Evolutionary conservation across 805 yeast species (phyloP).

Genomic region (Zygotorulaspora florentina): DNA sequence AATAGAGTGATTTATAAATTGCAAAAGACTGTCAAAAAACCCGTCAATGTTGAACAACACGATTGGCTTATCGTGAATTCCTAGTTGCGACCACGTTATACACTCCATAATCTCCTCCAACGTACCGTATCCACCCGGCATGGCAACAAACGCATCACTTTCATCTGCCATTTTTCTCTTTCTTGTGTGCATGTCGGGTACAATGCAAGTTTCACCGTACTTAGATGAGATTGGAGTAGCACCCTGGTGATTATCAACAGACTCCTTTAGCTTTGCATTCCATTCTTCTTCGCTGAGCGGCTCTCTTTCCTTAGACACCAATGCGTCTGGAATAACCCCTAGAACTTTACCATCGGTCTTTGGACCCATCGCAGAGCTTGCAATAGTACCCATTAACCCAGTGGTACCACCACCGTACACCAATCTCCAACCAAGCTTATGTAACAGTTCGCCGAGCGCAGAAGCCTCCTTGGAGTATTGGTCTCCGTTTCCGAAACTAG

Average conservation of each 20-base stretch:
- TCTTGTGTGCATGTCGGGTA: conserved; percentile 85
- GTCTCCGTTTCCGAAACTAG: conserved; percentile 61
- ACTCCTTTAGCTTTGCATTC: conserved; percentile 46
- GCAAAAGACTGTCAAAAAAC: conserved; percentile 66
- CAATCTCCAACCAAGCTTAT: conserved; percentile 60
- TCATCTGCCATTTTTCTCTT: conserved; percentile 82
- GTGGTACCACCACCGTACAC: conserved; percentile 92
- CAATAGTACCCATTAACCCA: conserved; percentile 76
- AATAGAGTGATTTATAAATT: conserved; percentile 57
- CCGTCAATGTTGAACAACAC: conserved; percentile 76
- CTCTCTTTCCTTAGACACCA: conserved; percentile 68
- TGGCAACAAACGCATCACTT: conserved; percentile 80
- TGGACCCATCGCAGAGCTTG: conserved; percentile 51
- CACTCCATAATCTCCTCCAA: conserved; percentile 87
- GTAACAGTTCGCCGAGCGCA: conserved; percentile 57
- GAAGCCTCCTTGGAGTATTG: conserved; percentile 50
- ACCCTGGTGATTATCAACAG: conserved; percentile 62
- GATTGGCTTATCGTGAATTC: conserved; percentile 79
- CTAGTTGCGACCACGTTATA: conserved; percentile 86
- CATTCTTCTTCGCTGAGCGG: conserved; percentile 37
- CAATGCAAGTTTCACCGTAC: conserved; percentile 77
- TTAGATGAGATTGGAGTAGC: conserved; percentile 50
- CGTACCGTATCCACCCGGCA: conserved; percentile 92
- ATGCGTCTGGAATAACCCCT: conserved; percentile 83
- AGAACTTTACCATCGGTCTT: conserved; percentile 59